Percentiles rank a stretch among this genome's conserved stretches.
phyloP scores from a whole-genome alignment of 23 red algal species.

The Pyropia yezoensis region DNA sequence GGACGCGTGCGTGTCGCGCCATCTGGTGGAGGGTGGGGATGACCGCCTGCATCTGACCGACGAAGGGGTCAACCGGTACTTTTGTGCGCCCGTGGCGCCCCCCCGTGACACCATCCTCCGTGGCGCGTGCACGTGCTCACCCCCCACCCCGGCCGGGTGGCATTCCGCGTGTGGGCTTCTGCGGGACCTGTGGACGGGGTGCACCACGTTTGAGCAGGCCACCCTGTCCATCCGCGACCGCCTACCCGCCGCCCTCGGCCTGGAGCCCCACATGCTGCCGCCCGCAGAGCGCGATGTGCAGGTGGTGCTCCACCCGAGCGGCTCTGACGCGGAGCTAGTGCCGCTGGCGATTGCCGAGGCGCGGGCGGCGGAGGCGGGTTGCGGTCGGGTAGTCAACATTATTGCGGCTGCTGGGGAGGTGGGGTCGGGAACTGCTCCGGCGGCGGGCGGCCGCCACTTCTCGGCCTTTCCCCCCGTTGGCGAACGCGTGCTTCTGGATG shows the following conservation, averaged over 20 bases:
- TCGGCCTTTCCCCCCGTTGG: conserved; percentile 43
- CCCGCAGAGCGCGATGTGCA: neutral
- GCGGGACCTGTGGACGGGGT: conserved; percentile 33
- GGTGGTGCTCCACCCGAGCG: conserved; percentile 59
- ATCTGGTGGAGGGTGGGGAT: conserved; percentile 65
- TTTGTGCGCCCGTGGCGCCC: conserved; percentile 43
- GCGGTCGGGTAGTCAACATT: conserved; percentile 51
- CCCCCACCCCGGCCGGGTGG: conserved; percentile 60
- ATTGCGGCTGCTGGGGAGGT: conserved; percentile 73
- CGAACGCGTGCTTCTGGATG: conserved; percentile 25
- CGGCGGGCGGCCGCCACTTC: conserved; percentile 61
- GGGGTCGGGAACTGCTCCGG: conserved; percentile 64
- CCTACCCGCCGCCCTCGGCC: conserved; percentile 12
- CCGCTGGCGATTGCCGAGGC: conserved; percentile 53
- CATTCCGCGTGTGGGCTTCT: conserved; percentile 38
- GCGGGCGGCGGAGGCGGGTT: conserved; percentile 11
- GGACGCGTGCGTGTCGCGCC: conserved; percentile 57
- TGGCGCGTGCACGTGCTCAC: conserved; percentile 68
- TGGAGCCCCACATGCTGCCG: too few relatives aligned
- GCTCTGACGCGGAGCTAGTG: conserved; percentile 70
- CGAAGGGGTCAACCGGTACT: conserved; percentile 71
- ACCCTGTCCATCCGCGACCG: conserved; percentile 21
- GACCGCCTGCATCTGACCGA: conserved; percentile 63
- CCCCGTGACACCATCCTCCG: conserved; percentile 34
- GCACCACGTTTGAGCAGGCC: conserved; percentile 11